A percentile compares a stretch with the other conserved stretches of the same genome.
These are phyloP conservation scores for Pilaira anomala DNA, from an alignment of 192 early-diverging fungal genomes.

Conservation along the genomic window DNA sequence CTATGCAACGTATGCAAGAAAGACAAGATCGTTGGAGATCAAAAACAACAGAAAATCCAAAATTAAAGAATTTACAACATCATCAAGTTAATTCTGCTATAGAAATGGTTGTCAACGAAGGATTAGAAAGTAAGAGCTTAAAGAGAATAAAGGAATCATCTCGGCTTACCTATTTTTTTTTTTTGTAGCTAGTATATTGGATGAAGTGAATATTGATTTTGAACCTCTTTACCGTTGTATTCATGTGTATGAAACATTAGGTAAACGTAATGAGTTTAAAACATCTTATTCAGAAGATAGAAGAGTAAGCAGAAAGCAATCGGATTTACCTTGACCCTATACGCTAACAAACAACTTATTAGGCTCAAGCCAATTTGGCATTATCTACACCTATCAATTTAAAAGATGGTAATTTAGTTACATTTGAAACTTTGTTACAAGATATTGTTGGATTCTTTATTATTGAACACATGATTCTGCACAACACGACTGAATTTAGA, in stretches of 20 bases:
- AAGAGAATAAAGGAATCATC: too few species aligned
- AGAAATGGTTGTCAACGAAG: constrained; percentile 81
- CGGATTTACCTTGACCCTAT: too few species aligned
- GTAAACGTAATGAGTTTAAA: constrained; percentile 82
- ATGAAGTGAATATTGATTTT: constrained; percentile 83
- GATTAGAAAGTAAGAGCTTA: constrained; percentile 64
- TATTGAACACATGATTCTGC: constrained; percentile 85
- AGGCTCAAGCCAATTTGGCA: constrained; percentile 88
- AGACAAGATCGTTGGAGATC: constrained; percentile 61
- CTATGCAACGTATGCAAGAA: constrained; percentile 73
- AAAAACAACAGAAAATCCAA: constrained; percentile 42
- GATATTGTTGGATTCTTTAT: constrained; percentile 97
- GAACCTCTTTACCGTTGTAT: constrained; percentile 93
- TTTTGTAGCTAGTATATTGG: constrained; percentile 55
- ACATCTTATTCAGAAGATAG: constrained; percentile 88
- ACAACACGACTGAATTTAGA: constrained; percentile 87
- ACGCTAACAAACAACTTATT: too few species aligned
- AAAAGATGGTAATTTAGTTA: constrained; percentile 59
- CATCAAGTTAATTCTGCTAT: constrained; percentile 74
- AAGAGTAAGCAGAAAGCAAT: constrained; percentile 41
- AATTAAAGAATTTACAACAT: constrained; percentile 44
- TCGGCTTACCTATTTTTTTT: too few species aligned
- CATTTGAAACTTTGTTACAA: constrained; percentile 73
- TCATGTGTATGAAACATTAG: constrained; percentile 93
- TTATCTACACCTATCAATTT: constrained; percentile 70